These are phyloP conservation scores for Dactylellina haptotyla DNA, from an alignment of 2,329 filamentous ascomycete genomes.

Conservation along the genomic window DNA sequence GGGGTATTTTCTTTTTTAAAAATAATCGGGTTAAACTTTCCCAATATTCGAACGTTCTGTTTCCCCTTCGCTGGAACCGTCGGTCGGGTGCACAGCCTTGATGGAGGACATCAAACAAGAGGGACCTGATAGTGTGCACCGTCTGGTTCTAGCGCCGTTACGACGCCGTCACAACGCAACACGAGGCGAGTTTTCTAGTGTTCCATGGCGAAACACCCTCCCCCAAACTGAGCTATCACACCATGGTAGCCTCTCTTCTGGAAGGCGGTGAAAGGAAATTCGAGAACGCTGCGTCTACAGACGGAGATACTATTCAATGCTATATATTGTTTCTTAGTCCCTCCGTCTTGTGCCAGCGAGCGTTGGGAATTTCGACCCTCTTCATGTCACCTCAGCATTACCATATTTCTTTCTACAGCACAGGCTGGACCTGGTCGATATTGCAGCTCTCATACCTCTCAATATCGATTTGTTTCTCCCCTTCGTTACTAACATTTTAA, in stretches of 20 bases:
- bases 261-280: too few species aligned
- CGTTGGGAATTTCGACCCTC: background rate
- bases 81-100: too few species aligned
- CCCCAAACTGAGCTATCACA: background rate
- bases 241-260: background rate
- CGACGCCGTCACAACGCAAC: conserved; percentile 14
- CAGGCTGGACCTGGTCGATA: conserved; percentile 48
- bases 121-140: background rate
- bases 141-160: conserved; percentile 2
- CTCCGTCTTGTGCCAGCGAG: background rate
- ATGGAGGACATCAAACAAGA: too few species aligned
- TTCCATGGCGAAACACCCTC: conserved; percentile 4
- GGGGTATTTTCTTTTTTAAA: background rate
- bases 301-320: background rate
- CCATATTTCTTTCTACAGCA: conserved; percentile 3
- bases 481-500: too few species aligned
- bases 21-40: background rate
- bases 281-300: background rate
- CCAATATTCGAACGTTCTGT: too few species aligned
- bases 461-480: conserved; percentile 26
- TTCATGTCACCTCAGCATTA: background rate
- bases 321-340: background rate
- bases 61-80: too few species aligned
- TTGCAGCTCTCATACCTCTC: conserved; percentile 17
- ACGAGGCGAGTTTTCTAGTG: background rate